Evolutionary conservation across 352 stramenopile genomes (phyloP).

Genomic region (Globisporangium barbulae): DNA sequence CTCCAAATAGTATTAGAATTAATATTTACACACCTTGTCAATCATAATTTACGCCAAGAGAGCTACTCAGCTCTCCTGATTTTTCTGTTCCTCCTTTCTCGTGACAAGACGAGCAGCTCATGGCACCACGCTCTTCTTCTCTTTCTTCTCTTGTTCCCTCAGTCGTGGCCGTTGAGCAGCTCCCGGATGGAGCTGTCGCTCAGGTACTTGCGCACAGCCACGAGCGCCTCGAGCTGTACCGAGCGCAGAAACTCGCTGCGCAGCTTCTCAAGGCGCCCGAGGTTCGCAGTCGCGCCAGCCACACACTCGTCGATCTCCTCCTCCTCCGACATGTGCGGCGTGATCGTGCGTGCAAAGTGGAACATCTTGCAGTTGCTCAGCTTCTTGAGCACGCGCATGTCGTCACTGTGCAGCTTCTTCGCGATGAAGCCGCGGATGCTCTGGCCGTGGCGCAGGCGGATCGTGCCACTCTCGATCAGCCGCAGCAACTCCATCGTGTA

Average conservation of each 20-base stretch:
- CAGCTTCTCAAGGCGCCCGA: conserved; percentile 47
- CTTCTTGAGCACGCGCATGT: conserved; percentile 86
- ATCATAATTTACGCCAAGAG: neutral
- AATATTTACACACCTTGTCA: neutral
- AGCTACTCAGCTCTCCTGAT: neutral
- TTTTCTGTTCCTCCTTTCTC: neutral
- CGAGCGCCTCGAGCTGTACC: conserved; percentile 70
- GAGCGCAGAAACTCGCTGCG: conserved; percentile 71
- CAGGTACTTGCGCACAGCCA: conserved; percentile 71
- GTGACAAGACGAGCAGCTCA: neutral
- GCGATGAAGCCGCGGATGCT: conserved; percentile 70
- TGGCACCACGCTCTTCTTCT: neutral
- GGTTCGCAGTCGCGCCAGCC: conserved; percentile 22
- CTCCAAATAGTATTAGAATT: neutral
- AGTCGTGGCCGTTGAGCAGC: conserved; percentile 45
- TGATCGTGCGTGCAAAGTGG: conserved; percentile 62
- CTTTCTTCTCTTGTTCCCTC: conserved; percentile 1
- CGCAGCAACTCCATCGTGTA: conserved; percentile 69
- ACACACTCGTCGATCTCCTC: conserved; percentile 45
- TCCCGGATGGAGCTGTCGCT: conserved; percentile 67
- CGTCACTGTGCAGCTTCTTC: conserved; percentile 75
- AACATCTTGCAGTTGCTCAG: conserved; percentile 82
- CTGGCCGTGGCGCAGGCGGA: conserved; percentile 58
- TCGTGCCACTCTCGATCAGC: conserved; percentile 59
- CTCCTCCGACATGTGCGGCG: conserved; percentile 51